Evolutionary conservation across 768 basidiomycete species (phyloP), one percentile per base, ranked within the genome.

Genomic region (Tulasnella sp.): DNA sequence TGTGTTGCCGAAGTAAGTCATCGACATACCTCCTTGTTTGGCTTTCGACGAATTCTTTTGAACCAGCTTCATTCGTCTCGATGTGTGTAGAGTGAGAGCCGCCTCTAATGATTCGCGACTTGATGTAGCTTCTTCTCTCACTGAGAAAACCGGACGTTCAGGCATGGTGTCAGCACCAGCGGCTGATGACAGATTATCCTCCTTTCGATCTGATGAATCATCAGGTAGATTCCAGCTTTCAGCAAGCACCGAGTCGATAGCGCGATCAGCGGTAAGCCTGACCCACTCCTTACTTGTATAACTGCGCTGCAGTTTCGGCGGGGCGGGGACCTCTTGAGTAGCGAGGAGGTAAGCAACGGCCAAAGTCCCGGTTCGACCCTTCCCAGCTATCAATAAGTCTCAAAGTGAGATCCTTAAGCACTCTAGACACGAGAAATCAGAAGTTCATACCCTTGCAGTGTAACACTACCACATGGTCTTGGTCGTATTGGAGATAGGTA

Each of bases 361-460:
- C 63, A 92, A 78, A 0, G 86, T 91, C 8, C 91, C 91, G 0
- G 89, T 91, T 54, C 90, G 77, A 12, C 89, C 89, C 69, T 92
- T 85, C 0, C 86, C 85, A 53, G 85, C 85, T 86, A 54, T 17
- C 15, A 38, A 5, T 7, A 38, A 7, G 34, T 5, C 5, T 15
- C 34, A 38, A 15, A 7, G 15, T 38, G 7, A 38, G 34, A 5
- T 7, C 5, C 63, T 62, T 72, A 43, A 60, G 62, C 57, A 61
- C 49, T 27, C 9, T 11, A 5, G n/a, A 38, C 7, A 56, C 15
- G 22, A 25, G 19, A 29, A 29, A 38, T 17, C 19, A 22, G 21
- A 11, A 8, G 21, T 19, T 38, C 65, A 52, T 67, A 80, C 87
- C 90, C 80, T 92, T 92, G 69, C 90, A 92, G 64, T 92, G 91